Conservation (phyloP, 2,329 filamentous ascomycete species). For the Aureobasidium namibiae region DNA sequence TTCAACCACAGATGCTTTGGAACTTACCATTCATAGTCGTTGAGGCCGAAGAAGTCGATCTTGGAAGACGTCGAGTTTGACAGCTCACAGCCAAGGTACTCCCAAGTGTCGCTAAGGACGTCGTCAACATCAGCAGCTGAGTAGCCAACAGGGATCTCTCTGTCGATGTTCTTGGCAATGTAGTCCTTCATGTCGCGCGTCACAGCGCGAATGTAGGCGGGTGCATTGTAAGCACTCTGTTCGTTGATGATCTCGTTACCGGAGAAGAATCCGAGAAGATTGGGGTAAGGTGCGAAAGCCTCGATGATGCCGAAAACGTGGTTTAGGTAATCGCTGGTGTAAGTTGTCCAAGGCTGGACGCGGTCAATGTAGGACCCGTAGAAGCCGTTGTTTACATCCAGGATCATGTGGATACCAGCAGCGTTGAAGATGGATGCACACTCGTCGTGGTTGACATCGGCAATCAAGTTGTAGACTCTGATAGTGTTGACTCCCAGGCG, state of each 20-base stretch:
- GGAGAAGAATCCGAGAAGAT: slow-evolving; percentile 58
- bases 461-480: slow-evolving; percentile 53
- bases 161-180: slow-evolving; percentile 49
- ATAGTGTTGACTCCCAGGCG: slow-evolving; percentile 52
- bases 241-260: slow-evolving; percentile 60
- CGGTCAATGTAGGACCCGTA: slow-evolving; percentile 49
- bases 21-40: slow-evolving; percentile 57
- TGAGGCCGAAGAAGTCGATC: slow-evolving; percentile 61
- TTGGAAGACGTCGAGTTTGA: slow-evolving; percentile 39
- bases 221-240: slow-evolving; percentile 31
- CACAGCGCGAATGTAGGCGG: slow-evolving; percentile 53
- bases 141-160: slow-evolving; percentile 59
- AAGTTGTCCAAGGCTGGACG: slow-evolving; percentile 45
- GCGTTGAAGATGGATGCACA: slow-evolving; percentile 54
- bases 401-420: slow-evolving; percentile 57
- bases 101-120: slow-evolving; percentile 65
- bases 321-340: slow-evolving; percentile 47
- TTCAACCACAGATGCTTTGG: no score
- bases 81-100: slow-evolving; percentile 61
- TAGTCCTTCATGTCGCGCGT: slow-evolving; percentile 62
- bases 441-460: slow-evolving; percentile 46
- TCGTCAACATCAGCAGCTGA: slow-evolving; percentile 66
- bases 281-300: slow-evolving; percentile 58
- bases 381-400: slow-evolving; percentile 58
- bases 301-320: slow-evolving; percentile 57